Percentiles rank a stretch among this genome's conserved stretches.
Evolutionary conservation across 2,329 filamentous ascomycete species (phyloP).

Genomic region (Leptodontidium sp.): DNA sequence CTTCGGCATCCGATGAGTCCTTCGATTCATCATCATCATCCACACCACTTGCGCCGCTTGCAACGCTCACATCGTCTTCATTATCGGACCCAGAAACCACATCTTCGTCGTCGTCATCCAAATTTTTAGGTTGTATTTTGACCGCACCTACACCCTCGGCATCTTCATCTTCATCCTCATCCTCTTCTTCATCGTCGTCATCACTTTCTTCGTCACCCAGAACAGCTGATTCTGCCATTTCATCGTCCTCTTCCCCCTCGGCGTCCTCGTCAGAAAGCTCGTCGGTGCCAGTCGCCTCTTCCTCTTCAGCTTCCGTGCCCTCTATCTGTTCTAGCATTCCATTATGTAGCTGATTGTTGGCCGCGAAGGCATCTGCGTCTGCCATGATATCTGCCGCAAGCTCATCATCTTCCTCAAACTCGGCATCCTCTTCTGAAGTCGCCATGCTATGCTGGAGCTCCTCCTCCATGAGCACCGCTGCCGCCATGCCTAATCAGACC

Average conservation of each 20-base stretch:
- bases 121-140: conserved; percentile 44
- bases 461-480: conserved; percentile 45
- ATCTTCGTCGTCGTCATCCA: conserved; percentile 50
- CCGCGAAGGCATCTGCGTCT: conserved; percentile 46
- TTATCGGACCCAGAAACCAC: conserved; percentile 44
- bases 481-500: conserved; percentile 41
- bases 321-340: conserved; percentile 42
- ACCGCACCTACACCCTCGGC: conserved; percentile 47
- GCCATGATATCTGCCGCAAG: conserved; percentile 38
- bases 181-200: conserved; percentile 53
- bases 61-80: conserved; percentile 44
- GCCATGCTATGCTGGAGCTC: conserved; percentile 46
- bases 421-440: conserved; percentile 48
- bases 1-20: conserved; percentile 65
- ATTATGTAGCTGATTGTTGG: conserved; percentile 47
- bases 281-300: conserved; percentile 40
- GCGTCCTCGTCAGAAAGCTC: conserved; percentile 48
- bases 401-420: conserved; percentile 48
- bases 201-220: conserved; percentile 50
- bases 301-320: conserved; percentile 35
- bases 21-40: conserved; percentile 64
- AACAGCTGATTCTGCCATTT: conserved; percentile 46
- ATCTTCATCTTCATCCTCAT: conserved; percentile 53
- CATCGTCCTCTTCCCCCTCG: conserved; percentile 51
- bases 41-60: conserved; percentile 36